phyloP scores from a whole-genome alignment of 2,329 filamentous ascomycete genomes.

The Ceratocystis variospora region DNA sequence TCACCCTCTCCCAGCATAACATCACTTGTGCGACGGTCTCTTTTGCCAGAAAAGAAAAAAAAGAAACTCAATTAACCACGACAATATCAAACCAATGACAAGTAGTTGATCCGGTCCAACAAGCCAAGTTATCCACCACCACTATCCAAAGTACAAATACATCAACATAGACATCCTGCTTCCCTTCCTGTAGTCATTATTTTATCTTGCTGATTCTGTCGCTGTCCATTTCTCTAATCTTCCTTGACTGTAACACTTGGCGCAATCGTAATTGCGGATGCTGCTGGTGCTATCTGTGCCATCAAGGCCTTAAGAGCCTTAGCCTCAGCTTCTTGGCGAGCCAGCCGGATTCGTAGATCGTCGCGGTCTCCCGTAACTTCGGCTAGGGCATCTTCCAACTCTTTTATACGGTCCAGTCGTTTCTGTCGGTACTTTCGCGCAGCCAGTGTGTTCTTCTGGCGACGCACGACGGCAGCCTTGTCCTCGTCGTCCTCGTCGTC shows the following conservation, averaged over 20 bases:
- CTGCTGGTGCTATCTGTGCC: slow-evolving; percentile 13
- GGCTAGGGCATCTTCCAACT: slow-evolving; percentile 46
- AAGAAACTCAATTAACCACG: not conserved
- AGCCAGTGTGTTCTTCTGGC: slow-evolving; percentile 56
- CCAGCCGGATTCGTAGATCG: slow-evolving; percentile 47
- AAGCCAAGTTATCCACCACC: no score
- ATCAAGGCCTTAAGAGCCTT: slow-evolving; percentile 44
- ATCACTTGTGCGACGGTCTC: no score
- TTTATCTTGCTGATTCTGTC: not conserved
- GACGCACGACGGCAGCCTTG: slow-evolving; percentile 23
- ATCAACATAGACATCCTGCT: no score
- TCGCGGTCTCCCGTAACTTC: slow-evolving; percentile 49
- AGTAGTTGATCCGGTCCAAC: no score
- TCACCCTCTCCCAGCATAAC: no score
- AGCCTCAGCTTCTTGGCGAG: slow-evolving; percentile 50
- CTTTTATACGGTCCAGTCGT: slow-evolving; percentile 49
- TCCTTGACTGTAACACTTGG: not conserved
- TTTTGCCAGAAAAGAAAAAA: no score
- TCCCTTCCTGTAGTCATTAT: not conserved
- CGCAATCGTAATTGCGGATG: not conserved
- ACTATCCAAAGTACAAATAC: no score
- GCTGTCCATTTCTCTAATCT: not conserved
- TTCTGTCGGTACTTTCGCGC: slow-evolving; percentile 59
- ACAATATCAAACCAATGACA: not conserved
- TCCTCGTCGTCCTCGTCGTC: slow-evolving; percentile 16